Conservation (phyloP, 345 rosid species). For the Psidium guajava region DNA sequence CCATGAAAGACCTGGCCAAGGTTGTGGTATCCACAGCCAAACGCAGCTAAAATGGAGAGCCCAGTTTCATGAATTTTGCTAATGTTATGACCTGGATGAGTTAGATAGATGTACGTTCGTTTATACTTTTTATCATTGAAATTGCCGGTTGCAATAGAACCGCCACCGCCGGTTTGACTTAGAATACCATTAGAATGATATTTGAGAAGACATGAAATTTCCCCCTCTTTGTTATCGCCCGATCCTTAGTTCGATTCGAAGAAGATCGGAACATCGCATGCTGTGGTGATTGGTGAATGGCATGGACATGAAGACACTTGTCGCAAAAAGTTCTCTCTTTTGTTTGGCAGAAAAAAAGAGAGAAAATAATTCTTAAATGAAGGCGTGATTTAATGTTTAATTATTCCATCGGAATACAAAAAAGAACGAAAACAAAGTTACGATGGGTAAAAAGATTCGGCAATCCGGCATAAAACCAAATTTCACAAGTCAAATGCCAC, state of each 20-base stretch:
- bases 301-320: not conserved
- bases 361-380: too few species aligned
- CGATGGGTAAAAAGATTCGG: too few species aligned
- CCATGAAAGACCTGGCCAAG: not conserved
- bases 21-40: not conserved
- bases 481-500: not conserved
- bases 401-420: not conserved
- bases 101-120: not conserved
- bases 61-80: not conserved
- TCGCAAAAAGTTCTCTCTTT: not conserved
- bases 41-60: not conserved
- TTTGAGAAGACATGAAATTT: not conserved
- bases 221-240: not conserved
- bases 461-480: not conserved
- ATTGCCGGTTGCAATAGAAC: too few species aligned
- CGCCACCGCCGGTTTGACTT: not conserved
- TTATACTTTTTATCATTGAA: not conserved
- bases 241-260: not conserved
- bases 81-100: not conserved
- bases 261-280: not conserved
- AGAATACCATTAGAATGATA: not conserved
- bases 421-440: not conserved
- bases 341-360: not conserved
- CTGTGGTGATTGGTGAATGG: not conserved
- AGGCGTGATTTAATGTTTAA: too few species aligned